Percentiles rank a stretch among this genome's conserved stretches.
These are phyloP conservation scores for Penicillium sp. DNA, from an alignment of 2,329 filamentous ascomycete genomes.

Conservation along the genomic window DNA sequence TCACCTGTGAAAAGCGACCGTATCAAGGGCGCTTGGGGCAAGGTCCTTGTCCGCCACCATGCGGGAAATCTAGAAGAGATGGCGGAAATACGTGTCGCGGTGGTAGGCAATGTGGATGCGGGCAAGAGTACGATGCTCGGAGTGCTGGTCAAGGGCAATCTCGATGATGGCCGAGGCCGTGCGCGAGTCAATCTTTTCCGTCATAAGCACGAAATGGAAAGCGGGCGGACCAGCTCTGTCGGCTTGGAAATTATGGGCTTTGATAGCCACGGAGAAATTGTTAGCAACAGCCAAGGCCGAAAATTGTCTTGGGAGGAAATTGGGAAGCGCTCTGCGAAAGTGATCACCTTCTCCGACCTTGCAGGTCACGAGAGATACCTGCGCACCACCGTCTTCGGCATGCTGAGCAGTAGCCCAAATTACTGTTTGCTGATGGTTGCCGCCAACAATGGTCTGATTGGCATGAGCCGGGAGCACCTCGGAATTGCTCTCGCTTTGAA, in stretches of 20 bases:
- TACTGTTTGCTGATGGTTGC: constrained; percentile 98
- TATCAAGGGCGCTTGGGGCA: constrained; percentile 72
- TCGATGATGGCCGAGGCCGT: constrained; percentile 90
- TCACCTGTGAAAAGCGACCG: constrained; percentile 59
- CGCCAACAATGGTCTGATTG: constrained; percentile 92
- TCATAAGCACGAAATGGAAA: constrained; percentile 97
- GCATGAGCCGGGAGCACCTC: constrained; percentile 97
- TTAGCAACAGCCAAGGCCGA: constrained; percentile 75
- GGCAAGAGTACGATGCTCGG: constrained; percentile 96
- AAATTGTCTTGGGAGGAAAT: constrained; percentile 97
- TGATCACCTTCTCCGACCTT: constrained; percentile 92
- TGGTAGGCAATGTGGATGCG: constrained; percentile 96
- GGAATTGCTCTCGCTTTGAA: constrained; percentile 92
- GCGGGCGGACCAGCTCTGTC: constrained; percentile 88
- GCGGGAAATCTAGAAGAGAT: constrained; percentile 74
- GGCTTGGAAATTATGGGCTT: constrained; percentile 99
- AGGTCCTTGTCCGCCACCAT: constrained; percentile 71
- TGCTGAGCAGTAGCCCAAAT: constrained; percentile 90
- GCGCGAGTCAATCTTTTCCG: constrained; percentile 93
- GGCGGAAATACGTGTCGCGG: constrained; percentile 92
- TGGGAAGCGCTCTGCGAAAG: constrained; percentile 86
- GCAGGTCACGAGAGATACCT: constrained; percentile 94
- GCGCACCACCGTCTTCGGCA: constrained; percentile 90
- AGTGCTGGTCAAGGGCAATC: constrained; percentile 87
- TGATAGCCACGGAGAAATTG: constrained; percentile 75